Conservation (phyloP, 2,329 filamentous ascomycete species). For the Hyphodiscus sp. region DNA sequence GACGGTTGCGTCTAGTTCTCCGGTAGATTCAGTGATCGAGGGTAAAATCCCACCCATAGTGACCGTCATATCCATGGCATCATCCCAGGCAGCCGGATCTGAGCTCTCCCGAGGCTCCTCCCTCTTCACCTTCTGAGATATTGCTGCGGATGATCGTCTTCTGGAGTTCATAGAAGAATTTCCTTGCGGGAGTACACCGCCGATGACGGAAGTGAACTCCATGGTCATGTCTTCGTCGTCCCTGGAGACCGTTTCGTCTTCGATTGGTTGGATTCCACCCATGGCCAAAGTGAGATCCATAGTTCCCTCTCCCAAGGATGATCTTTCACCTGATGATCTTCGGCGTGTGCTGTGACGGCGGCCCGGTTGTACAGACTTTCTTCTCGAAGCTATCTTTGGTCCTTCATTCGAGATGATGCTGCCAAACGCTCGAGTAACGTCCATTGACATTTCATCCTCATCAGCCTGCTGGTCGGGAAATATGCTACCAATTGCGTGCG, state of each 20-base stretch:
- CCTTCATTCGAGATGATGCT: constrained; percentile 52
- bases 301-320: constrained; percentile 30
- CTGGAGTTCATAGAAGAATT: constrained; percentile 29
- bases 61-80: constrained; percentile 45
- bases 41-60: constrained; percentile 40
- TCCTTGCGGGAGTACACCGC: constrained; percentile 41
- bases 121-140: constrained; percentile 6
- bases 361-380: constrained; percentile 27
- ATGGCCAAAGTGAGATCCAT: constrained; percentile 53
- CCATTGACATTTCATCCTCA: constrained; percentile 71
- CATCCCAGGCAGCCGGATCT: constrained; percentile 24
- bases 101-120: constrained; percentile 32
- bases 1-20: constrained; percentile 37
- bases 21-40: constrained; percentile 29
- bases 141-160: constrained; percentile 15
- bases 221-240: constrained; percentile 69
- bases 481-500: constrained; percentile 49
- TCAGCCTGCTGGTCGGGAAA: constrained; percentile 24
- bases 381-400: constrained; percentile 17
- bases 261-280: constrained; percentile 42
- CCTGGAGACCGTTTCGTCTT: constrained; percentile 30
- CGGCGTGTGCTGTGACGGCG: constrained; percentile 33
- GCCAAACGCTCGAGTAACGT: constrained; percentile 79
- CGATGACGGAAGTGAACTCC: constrained; percentile 66
- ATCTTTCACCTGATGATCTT: constrained; percentile 28